Percentiles rank a stretch among this genome's conserved stretches.
Evolutionary conservation across 2,329 filamentous ascomycete genomes (phyloP).

Genomic region (Cladosporium sp.): DNA sequence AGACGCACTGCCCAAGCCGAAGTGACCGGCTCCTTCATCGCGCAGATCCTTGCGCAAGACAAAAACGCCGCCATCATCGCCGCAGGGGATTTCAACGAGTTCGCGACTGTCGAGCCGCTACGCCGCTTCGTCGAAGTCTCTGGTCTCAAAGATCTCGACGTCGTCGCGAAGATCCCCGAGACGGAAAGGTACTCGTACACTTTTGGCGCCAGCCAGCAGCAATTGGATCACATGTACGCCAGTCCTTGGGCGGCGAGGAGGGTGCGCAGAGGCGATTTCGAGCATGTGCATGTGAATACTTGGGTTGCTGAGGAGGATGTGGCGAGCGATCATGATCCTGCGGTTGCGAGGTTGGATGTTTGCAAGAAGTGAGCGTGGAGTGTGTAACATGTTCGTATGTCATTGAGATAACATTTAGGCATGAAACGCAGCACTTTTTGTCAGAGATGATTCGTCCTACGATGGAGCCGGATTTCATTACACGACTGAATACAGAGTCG

Average conservation of each 20-base stretch:
- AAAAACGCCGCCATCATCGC: conserved; percentile 54
- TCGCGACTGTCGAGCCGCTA: conserved; percentile 59
- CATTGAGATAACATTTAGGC: too few relatives aligned
- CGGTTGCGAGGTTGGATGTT: conserved; percentile 59
- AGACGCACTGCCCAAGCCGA: conserved; percentile 55
- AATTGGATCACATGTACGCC: conserved; percentile 67
- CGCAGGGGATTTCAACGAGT: conserved; percentile 71
- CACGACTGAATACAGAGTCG: too few relatives aligned
- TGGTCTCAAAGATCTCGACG: conserved; percentile 59
- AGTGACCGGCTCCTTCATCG: conserved; percentile 56
- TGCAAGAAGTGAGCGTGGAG: conserved; percentile 35
- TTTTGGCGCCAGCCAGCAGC: conserved; percentile 65
- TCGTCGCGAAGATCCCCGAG: conserved; percentile 48
- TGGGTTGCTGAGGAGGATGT: conserved; percentile 57
- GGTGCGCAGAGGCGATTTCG: conserved; percentile 42
- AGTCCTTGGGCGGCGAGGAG: conserved; percentile 48
- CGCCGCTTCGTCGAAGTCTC: conserved; percentile 51
- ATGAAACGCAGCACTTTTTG: too few relatives aligned
- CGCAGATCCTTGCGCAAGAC: conserved; percentile 55
- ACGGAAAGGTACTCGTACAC: conserved; percentile 67
- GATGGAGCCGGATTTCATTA: too few relatives aligned
- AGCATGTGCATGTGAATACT: conserved; percentile 69
- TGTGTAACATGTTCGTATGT: too few relatives aligned
- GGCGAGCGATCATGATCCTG: conserved; percentile 67
- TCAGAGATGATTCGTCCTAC: too few relatives aligned